Evolutionary conservation across 805 yeast species (phyloP).

Genomic region (Saccharomycopsis babjevae): DNA sequence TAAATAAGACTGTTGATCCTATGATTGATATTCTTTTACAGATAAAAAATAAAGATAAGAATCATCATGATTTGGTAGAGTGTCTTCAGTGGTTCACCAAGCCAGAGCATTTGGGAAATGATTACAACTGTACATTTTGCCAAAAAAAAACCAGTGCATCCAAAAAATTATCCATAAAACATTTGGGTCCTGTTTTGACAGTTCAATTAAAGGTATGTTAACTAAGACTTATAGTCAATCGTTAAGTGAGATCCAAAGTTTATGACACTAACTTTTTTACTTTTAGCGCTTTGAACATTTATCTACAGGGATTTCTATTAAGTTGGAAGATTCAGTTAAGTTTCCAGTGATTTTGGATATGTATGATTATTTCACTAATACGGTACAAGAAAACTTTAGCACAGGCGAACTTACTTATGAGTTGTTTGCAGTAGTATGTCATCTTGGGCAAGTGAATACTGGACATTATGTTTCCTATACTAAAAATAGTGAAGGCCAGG

Average conservation of each 20-base stretch:
- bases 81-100: conserved; percentile 73
- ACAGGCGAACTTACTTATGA: conserved; percentile 50
- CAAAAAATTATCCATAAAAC: conserved; percentile 60
- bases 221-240: neutral
- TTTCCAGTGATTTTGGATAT: conserved; percentile 70
- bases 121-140: conserved; percentile 64
- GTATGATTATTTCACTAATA: conserved; percentile 40
- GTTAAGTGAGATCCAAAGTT: neutral
- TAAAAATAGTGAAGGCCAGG: conserved; percentile 50
- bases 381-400: conserved; percentile 9
- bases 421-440: conserved; percentile 78
- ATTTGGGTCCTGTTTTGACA: conserved; percentile 67
- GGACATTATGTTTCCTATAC: conserved; percentile 86
- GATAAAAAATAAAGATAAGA: conserved; percentile 34
- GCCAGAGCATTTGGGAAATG: conserved; percentile 65
- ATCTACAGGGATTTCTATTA: conserved; percentile 38
- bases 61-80: conserved; percentile 35
- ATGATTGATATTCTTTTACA: conserved; percentile 83
- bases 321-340: conserved; percentile 63
- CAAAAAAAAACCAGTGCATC: conserved; percentile 50
- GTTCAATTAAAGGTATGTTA: conserved; percentile 64
- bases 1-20: conserved; percentile 66
- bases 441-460: conserved; percentile 86
- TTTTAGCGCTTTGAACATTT: conserved; percentile 30
- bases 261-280: neutral